These are phyloP conservation scores for Boletus rex-veris DNA, from an alignment of 768 basidiomycete genomes.

Conservation along the genomic window DNA sequence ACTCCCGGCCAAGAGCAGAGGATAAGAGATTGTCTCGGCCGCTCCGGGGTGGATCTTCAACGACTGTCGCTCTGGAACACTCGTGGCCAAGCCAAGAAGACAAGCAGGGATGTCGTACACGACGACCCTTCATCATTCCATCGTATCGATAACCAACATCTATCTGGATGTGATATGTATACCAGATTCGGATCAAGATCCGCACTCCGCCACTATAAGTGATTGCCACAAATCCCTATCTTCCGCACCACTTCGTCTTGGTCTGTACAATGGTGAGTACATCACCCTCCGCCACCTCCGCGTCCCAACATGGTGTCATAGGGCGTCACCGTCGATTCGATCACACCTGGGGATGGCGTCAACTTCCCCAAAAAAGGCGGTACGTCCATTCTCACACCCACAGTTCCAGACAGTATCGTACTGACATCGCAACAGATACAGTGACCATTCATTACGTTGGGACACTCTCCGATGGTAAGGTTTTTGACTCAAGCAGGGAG, in stretches of 20 bases:
- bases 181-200: slow-evolving; percentile 71
- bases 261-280: slow-evolving; percentile 31
- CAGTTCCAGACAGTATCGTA: slow-evolving; percentile 15
- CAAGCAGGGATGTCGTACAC: slow-evolving; percentile 2
- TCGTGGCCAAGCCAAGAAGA: background rate
- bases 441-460: slow-evolving; percentile 82
- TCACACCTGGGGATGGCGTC: slow-evolving; percentile 58
- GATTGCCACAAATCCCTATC: slow-evolving; percentile 25
- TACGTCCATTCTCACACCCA: slow-evolving; percentile 35
- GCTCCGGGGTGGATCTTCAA: background rate
- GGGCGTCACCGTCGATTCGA: slow-evolving; percentile 67
- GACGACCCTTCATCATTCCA: slow-evolving; percentile 9
- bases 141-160: slow-evolving; percentile 26
- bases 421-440: slow-evolving; percentile 45
- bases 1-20: background rate
- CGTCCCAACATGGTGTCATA: slow-evolving; percentile 25
- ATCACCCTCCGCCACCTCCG: background rate
- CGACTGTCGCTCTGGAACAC: background rate
- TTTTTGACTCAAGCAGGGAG: slow-evolving; percentile 76
- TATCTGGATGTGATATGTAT: slow-evolving; percentile 12
- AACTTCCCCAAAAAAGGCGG: slow-evolving; percentile 70
- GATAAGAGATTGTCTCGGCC: background rate
- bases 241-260: slow-evolving; percentile 22
- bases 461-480: slow-evolving; percentile 55
- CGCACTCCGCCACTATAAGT: slow-evolving; percentile 58